Evolutionary conservation across 257 asterid genomes (phyloP), one percentile per base, ranked within the genome.

Genomic region (Echites panduratus): DNA sequence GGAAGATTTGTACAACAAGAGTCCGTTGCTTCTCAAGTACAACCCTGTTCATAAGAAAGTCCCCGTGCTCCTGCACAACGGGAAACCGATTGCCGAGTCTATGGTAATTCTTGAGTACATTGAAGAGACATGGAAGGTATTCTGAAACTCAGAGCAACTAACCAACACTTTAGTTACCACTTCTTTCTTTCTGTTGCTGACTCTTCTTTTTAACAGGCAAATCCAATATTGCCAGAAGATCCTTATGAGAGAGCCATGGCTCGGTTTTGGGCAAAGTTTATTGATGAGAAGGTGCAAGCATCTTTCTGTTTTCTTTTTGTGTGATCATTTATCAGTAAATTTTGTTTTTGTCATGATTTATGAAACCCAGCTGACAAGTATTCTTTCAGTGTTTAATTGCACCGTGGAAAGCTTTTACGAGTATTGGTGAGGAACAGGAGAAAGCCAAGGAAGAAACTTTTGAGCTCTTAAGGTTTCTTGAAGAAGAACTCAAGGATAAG

Each of bases 1-100:
- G 45, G 45, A 41, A 41, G 45, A 41, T 41, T 7, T 41, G 9
- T 41, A 4, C 9, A 41, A 41, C 9, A 84, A 79, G 71, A 76
- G 85, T 38, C 35, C 75, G 32, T 26, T 66, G 38, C 77, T 82
- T 66, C 73, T 87, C 24, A 75, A 84, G 17, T 74, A 73, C 70
- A 84, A 87, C 52, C 87, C 86, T 22, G 1, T 87, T 41, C 56
- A 79, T 49, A 76, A 86, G 38, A 70, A 73, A 44, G 68, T 84
- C 5, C 90, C 88, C 0, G 81, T 84, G 4, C 2, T 86, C 29
- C 4, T 86, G 0, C 90, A 80, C 71, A 82, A 86, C 40, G 87
- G 79, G 2, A 86, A 77, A 8, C 66, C 88, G 35, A 79, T 84
- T 10, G 27, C 43, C 8, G 85, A 86, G 67, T 86, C 87, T 17